Evolutionary conservation across 75 land plant species (phyloP).

Genomic region (Picea glauca): DNA sequence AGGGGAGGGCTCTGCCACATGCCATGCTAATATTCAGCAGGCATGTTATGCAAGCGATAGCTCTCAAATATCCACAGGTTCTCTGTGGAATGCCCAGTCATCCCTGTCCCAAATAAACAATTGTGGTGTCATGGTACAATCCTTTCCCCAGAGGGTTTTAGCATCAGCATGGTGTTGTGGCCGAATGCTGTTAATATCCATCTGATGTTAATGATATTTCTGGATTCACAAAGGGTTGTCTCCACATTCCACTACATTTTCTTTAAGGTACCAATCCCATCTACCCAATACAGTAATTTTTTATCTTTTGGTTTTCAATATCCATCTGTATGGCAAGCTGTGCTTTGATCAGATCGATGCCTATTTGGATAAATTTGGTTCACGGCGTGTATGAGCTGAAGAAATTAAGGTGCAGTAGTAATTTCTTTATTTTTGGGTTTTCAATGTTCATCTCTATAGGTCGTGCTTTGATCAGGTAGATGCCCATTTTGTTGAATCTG

Average conservation of each 20-base stretch:
- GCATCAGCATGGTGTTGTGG: not conserved
- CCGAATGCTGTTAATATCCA: not conserved
- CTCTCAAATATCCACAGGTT: constrained; percentile 5
- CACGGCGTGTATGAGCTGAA: not conserved
- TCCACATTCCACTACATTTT: constrained; percentile 7
- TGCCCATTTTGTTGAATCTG: not conserved
- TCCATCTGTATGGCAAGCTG: too few relatives aligned
- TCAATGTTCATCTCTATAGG: not conserved
- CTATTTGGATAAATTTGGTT: not conserved
- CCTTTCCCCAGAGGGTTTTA: not conserved
- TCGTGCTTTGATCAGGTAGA: not conserved
- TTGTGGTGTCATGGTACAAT: not conserved
- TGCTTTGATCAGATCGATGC: not conserved
- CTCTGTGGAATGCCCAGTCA: not conserved
- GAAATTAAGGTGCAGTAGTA: not conserved
- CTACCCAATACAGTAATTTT: not conserved
- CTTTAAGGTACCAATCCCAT: not conserved
- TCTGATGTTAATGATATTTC: not conserved
- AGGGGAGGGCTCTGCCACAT: not conserved
- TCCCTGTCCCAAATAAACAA: not conserved
- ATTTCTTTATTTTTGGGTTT: not conserved
- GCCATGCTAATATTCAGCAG: too few relatives aligned
- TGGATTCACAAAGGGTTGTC: not conserved
- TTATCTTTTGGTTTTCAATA: not conserved
- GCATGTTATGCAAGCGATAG: too few relatives aligned